Percentiles rank a stretch among this genome's conserved stretches.
phyloP scores from a whole-genome alignment of 371 early-diverging fungal genomes.

The Syncephalastrum sp. region DNA sequence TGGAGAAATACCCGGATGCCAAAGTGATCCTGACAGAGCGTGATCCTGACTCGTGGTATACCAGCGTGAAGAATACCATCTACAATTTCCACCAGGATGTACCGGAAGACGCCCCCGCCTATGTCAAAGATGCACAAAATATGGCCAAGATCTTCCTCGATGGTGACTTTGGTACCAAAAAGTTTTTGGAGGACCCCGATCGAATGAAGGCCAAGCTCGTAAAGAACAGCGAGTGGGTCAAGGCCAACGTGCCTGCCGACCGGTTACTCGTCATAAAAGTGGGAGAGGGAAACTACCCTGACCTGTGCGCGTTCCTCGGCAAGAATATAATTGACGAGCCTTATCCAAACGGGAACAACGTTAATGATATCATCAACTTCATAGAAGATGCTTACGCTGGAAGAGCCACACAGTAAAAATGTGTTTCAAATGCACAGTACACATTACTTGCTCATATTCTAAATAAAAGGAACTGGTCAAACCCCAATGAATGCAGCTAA shows the following conservation, averaged over 20 bases:
- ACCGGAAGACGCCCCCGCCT: neutral
- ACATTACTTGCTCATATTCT: too few species aligned
- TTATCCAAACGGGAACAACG: slow-evolving; percentile 11
- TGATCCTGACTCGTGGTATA: slow-evolving; percentile 27
- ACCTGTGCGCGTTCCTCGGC: slow-evolving; percentile 11
- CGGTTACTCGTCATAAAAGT: slow-evolving; percentile 14
- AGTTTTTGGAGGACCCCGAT: slow-evolving; percentile 17
- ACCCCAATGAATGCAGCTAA: too few species aligned
- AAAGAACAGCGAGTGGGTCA: slow-evolving; percentile 10
- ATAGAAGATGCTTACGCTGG: too few species aligned
- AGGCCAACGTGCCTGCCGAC: slow-evolving; percentile 9
- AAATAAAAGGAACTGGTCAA: too few species aligned
- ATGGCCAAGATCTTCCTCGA: slow-evolving; percentile 17
- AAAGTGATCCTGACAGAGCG: slow-evolving; percentile 30
- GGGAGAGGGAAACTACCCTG: slow-evolving; percentile 23
- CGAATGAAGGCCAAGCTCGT: slow-evolving; percentile 9
- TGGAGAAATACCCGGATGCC: slow-evolving; percentile 26
- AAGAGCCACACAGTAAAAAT: too few species aligned
- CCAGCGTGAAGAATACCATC: slow-evolving; percentile 20
- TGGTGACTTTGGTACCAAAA: slow-evolving; percentile 14
- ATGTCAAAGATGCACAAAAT: neutral
- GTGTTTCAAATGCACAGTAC: too few species aligned
- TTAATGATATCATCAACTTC: neutral
- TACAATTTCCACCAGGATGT: slow-evolving; percentile 1
- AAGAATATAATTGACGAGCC: slow-evolving; percentile 5